Evolutionary conservation across 2,329 filamentous ascomycete genomes (phyloP).

Genomic region (Clonostachys solani): DNA sequence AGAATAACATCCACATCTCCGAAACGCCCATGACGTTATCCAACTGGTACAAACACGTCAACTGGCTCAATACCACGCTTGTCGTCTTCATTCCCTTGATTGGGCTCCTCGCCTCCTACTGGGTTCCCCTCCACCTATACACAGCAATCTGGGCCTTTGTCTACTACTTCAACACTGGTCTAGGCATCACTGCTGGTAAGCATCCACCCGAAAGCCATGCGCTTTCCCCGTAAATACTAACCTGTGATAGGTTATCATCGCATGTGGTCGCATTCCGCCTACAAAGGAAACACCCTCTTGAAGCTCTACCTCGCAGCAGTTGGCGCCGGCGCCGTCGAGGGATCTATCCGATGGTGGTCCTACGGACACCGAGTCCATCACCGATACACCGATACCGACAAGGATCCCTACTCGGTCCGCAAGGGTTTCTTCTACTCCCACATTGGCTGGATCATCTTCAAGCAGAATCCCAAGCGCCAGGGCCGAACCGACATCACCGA

Average conservation of each 20-base stretch:
- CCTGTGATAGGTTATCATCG: conserved; percentile 43
- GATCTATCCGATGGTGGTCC: conserved; percentile 86
- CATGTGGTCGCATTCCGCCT: conserved; percentile 82
- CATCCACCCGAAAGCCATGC: conserved; percentile 2
- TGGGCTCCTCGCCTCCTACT: conserved; percentile 71
- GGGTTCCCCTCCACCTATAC: conserved; percentile 69
- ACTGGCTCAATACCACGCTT: conserved; percentile 85
- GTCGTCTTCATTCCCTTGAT: conserved; percentile 73
- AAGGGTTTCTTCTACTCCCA: conserved; percentile 81
- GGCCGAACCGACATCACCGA: conserved; percentile 87
- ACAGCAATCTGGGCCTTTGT: conserved; percentile 69
- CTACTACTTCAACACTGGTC: conserved; percentile 81
- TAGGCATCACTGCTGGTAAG: conserved; percentile 75
- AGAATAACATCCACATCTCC: conserved; percentile 78
- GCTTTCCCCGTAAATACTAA: conserved; percentile 3
- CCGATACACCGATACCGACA: conserved; percentile 88
- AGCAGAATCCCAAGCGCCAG: conserved; percentile 87
- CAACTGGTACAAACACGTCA: conserved; percentile 91
- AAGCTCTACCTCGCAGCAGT: conserved; percentile 79
- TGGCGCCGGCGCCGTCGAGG: conserved; percentile 79
- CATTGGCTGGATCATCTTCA: conserved; percentile 89
- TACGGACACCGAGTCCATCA: conserved; percentile 84
- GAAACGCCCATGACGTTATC: conserved; percentile 73
- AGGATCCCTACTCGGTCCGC: conserved; percentile 87
- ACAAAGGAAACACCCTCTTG: conserved; percentile 71